phyloP scores from a whole-genome alignment of 2,329 filamentous ascomycete species.

The Colletotrichum camelliae region DNA sequence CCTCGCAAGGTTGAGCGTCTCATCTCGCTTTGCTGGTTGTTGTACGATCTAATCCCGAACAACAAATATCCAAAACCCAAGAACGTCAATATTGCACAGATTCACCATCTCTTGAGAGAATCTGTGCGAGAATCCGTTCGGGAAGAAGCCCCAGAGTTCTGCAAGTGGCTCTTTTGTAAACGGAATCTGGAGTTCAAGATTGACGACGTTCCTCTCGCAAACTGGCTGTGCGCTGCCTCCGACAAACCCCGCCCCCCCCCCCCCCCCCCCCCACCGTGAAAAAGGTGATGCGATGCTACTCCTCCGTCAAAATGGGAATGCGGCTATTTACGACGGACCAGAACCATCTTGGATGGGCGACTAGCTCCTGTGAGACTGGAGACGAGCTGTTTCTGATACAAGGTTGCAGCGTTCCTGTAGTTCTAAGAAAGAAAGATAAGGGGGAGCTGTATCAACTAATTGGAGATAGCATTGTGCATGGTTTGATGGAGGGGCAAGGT shows the following conservation, averaged over 20 bases:
- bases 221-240: background rate
- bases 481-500: background rate
- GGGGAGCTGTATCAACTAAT: background rate
- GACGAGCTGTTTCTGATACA: background rate
- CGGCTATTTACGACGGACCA: background rate
- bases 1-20: background rate
- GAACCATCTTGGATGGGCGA: background rate
- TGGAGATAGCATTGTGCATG: background rate
- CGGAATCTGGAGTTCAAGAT: background rate
- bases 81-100: rapidly evolving
- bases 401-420: background rate
- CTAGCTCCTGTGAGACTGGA: background rate
- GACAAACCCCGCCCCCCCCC: background rate
- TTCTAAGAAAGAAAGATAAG: background rate
- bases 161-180: background rate
- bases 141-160: background rate
- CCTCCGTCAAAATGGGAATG: background rate
- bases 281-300: background rate
- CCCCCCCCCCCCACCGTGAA: too few species aligned
- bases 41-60: background rate
- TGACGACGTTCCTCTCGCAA: background rate
- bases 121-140: background rate
- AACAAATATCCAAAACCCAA: background rate
- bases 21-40: background rate
- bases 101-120: background rate